Evolutionary conservation across 352 stramenopile species (phyloP), one percentile per base, ranked within the genome.

Genomic region (Globisporangium okanoganense): DNA sequence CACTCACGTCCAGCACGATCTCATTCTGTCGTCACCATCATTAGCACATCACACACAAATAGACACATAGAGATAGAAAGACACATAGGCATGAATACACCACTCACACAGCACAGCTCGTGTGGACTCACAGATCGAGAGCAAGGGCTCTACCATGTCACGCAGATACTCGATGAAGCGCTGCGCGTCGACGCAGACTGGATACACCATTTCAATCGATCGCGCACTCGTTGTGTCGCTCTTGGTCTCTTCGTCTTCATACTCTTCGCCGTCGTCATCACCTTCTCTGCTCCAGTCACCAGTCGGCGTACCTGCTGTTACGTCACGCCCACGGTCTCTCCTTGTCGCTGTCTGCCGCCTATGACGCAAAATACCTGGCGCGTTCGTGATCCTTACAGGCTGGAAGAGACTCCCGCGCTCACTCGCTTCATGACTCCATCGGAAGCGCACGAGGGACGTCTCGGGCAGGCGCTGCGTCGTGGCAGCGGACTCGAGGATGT

Each of bases 1-100:
- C 80, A 29, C 89, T 77, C 56, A 92, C 78, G 27, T 92, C 82
- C 20, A 90, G 48, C 38, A 66, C 60, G 25, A 92, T 62, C 56
- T 84, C 52, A 56, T 67, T 65, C 73, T 85, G 33, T 20, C 12
- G 31, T 33, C 20, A 38, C 27, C 31, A 12, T 3, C 45, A 49
- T 44, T 40, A 54, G n/a, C 14, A 41, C 18, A 51, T 29, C 2
- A 40, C 35, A 16, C 16, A 40, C 6, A 40, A 13, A n/a, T n/a
- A 61, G 24, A 49, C 31, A 43, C 20, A 36, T 31, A 1, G 27
- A 40, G 9, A 41, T 41, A 44, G 16, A 44, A 7, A 24, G 5
- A 31, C 20, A 41, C 41, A 8, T 14, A 12, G 14, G 5, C 13
- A 27, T 53, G 41, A 44, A 56, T 56, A 43, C 49, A 56, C 3